Evolutionary conservation across 2,329 filamentous ascomycete species (phyloP).

Genomic region (Xylariaceae sp.): DNA sequence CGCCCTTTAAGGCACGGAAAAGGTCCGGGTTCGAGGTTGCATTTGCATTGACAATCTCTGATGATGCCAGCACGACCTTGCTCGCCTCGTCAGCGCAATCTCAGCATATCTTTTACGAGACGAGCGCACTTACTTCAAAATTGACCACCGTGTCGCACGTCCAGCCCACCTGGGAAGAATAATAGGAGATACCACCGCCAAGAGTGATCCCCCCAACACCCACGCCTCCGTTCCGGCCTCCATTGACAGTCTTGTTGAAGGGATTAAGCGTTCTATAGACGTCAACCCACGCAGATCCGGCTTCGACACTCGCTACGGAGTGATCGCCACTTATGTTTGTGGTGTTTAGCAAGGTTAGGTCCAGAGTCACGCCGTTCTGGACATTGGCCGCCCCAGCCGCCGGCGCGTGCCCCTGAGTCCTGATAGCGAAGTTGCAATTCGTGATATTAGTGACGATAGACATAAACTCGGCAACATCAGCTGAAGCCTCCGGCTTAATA

Average conservation of each 20-base stretch:
- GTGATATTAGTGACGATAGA: constrained; percentile 10
- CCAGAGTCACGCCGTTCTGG: constrained; percentile 15
- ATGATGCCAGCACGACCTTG: constrained; percentile 16
- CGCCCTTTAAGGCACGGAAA: constrained; percentile 17
- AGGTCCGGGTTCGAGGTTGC: constrained; percentile 14
- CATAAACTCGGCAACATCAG: constrained; percentile 17
- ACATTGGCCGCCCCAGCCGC: constrained; percentile 19
- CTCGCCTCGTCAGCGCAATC: too few relatives aligned
- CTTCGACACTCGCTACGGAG: constrained; percentile 7
- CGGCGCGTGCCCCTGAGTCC: constrained; percentile 18
- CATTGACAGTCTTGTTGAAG: constrained; percentile 16
- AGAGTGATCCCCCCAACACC: constrained; percentile 20
- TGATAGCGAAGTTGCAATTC: constrained; percentile 21
- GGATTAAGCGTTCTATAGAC: constrained; percentile 17
- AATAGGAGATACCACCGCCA: constrained; percentile 19
- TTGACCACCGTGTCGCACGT: constrained; percentile 28
- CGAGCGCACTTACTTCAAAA: too few relatives aligned
- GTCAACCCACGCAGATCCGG: constrained; percentile 8
- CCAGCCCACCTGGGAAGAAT: constrained; percentile 18
- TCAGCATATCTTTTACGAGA: too few relatives aligned
- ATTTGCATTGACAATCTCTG: constrained; percentile 21
- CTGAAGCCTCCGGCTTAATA: constrained; percentile 9
- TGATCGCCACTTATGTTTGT: constrained; percentile 9
- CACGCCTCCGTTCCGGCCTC: constrained; percentile 13
- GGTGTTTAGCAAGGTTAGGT: constrained; percentile 14